Evolutionary conservation across 2,329 filamentous ascomycete genomes (phyloP).

Genomic region (Cercospora zeae-maydis): DNA sequence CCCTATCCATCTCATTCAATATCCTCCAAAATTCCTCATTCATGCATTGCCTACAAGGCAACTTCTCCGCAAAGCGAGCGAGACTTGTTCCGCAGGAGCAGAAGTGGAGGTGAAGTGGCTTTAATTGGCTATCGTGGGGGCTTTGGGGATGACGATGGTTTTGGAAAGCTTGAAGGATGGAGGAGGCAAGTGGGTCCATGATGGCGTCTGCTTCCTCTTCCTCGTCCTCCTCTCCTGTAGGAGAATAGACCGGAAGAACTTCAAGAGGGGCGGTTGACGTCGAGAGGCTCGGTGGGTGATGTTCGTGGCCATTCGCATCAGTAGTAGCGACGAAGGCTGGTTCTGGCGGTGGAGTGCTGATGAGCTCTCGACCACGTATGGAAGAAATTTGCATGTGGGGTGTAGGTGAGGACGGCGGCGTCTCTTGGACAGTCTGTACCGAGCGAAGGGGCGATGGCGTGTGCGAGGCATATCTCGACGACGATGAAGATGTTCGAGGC

Average conservation of each 20-base stretch:
- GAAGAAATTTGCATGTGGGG: not conserved
- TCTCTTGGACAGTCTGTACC: not conserved
- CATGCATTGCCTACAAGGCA: not conserved
- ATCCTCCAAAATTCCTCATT: not conserved
- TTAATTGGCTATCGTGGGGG: not conserved
- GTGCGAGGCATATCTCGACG: constrained; percentile 1
- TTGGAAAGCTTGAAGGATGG: not conserved
- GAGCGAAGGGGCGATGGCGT: constrained; percentile 6
- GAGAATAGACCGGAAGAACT: too few species aligned
- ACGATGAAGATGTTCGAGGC: not conserved
- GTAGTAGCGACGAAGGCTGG: too few species aligned
- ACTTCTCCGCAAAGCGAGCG: not conserved
- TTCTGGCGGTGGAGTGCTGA: not conserved
- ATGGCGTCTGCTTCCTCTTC: not conserved
- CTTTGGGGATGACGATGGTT: not conserved
- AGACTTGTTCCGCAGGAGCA: not conserved
- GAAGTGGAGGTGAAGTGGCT: constrained; percentile 2
- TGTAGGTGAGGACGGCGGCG: constrained; percentile 1
- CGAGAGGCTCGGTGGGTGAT: too few species aligned
- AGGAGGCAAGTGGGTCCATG: not conserved
- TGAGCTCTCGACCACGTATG: not conserved
- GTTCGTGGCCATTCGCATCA: not conserved
- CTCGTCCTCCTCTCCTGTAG: not conserved
- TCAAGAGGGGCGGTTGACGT: not conserved
- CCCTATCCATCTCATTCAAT: not conserved